Base-by-base conservation (phyloP, 768 basidiomycete species). In the Russula abietina region DNA sequence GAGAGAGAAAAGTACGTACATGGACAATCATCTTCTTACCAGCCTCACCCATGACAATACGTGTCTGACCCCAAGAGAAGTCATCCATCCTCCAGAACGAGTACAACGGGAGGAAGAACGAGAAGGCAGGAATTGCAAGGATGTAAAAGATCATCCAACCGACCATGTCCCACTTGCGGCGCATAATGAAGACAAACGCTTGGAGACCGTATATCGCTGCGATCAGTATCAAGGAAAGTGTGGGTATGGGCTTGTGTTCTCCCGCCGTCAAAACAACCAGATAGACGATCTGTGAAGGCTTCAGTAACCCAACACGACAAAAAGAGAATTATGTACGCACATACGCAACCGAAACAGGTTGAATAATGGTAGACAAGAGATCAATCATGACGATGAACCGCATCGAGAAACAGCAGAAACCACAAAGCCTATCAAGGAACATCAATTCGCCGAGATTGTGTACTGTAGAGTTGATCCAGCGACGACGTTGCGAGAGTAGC, bases 371-470 rank as follows among this genome's bases (percentile, higher is more conserved):
- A 14, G 91, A 93, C 39, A 99, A 72, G 57, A 98, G 77, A 76
- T 98, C 97, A 69, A 99, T 89, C 84, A 99, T 91, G 70, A 98
- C 96, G 41, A 98, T 79, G 73, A 98, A 98, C 14, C 96, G 86
- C 97, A 99, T 98, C 0, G 93, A 97, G 82, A 98, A 98, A 78
- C 93, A 96, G 72, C 96, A 98, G 84, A 98, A 97, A 66, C 93
- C 93, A 70, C 93, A 95, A 26, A 95, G 84, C 62, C 90, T 85
- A 59, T 95, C 91, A 70, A 98, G 75, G 79, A 94, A 93, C 59
- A 98, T 78, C 48, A 99, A 79, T 71, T 98, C 96, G 55, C 88
- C 91, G 59, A 99, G 77, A 75, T 99, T 99, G 78, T 99, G 96
- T 12, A 99, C 86, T 0, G 96, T 99, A 19, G 96, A 98, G 78